Evolutionary conservation across 768 basidiomycete genomes (phyloP).

Genomic region (Pulveroboletus ravenelii): DNA sequence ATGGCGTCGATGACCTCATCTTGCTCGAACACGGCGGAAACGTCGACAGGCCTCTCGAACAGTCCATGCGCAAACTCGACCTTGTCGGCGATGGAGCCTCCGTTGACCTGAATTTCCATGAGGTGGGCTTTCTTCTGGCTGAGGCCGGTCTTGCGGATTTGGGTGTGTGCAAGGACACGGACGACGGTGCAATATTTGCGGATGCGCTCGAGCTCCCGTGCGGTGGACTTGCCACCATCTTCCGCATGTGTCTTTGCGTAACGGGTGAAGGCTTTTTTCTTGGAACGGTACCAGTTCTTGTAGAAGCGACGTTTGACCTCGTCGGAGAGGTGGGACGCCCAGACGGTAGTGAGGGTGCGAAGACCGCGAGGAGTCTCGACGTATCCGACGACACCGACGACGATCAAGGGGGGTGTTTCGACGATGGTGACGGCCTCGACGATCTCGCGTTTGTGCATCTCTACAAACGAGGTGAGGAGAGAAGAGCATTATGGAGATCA

Average conservation of each 20-base stretch:
- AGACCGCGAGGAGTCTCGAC: conserved; percentile 99
- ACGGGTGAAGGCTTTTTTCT: conserved; percentile 99
- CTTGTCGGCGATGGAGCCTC: conserved; percentile 94
- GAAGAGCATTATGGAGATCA: not conserved
- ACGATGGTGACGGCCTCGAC: conserved; percentile 96
- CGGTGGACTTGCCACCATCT: conserved; percentile 84
- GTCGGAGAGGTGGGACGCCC: conserved; percentile 97
- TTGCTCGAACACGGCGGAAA: conserved; percentile 86
- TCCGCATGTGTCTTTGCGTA: conserved; percentile 99
- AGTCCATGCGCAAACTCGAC: conserved; percentile 90
- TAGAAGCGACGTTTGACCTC: conserved; percentile 99
- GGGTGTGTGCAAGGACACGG: conserved; percentile 98
- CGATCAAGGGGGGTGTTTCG: conserved; percentile 95
- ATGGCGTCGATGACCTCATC: conserved; percentile 96
- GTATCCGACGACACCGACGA: conserved; percentile 98
- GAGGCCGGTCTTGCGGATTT: conserved; percentile 96
- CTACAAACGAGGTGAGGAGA: conserved; percentile 38
- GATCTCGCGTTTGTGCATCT: conserved; percentile 99
- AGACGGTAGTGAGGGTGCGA: conserved; percentile 96
- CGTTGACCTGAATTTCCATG: conserved; percentile 99
- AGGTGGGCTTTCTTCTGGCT: conserved; percentile 99
- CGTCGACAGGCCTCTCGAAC: conserved; percentile 95
- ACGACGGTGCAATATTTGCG: conserved; percentile 99
- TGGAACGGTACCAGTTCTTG: conserved; percentile 99
- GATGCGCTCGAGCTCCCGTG: conserved; percentile 97